Percentiles rank a stretch among this genome's conserved stretches.
phyloP scores from a whole-genome alignment of 352 stramenopile species.

The Pythium apleroticum region DNA sequence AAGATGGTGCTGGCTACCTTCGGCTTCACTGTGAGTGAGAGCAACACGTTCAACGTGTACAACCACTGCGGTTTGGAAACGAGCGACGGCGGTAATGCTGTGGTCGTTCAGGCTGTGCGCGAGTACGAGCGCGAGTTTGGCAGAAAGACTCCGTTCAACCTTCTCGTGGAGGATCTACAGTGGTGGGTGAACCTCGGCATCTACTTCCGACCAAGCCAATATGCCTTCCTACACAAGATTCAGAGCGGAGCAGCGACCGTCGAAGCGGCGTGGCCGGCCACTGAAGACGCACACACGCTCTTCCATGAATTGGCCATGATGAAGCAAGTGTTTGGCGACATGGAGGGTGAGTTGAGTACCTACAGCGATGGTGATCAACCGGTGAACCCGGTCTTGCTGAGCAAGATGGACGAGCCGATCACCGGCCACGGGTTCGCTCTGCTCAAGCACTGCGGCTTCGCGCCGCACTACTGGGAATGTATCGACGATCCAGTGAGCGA shows the following conservation, averaged over 20 bases:
- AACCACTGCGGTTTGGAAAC: not conserved
- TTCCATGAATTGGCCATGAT: conserved; percentile 5
- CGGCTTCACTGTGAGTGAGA: not conserved
- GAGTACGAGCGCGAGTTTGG: not conserved
- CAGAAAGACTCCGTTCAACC: not conserved
- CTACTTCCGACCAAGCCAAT: conserved; percentile 1
- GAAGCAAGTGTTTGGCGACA: conserved; percentile 3
- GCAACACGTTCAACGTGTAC: not conserved
- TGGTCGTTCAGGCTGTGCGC: not conserved
- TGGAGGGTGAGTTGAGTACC: not conserved
- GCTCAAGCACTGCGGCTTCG: conserved; percentile 1
- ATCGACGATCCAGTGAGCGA: not conserved
- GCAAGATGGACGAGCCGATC: not conserved
- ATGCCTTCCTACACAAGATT: not conserved
- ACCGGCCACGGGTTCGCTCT: not conserved
- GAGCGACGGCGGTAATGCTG: not conserved
- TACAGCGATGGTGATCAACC: not conserved
- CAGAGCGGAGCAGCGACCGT: not conserved
- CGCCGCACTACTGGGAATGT: not conserved
- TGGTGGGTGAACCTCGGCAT: not conserved
- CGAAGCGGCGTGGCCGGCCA: not conserved
- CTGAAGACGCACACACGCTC: not conserved
- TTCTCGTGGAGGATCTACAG: not conserved
- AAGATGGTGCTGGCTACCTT: not conserved
- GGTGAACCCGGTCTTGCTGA: not conserved